phyloP scores from a whole-genome alignment of 768 basidiomycete genomes.

The Coprinopsis marcescibilis region DNA sequence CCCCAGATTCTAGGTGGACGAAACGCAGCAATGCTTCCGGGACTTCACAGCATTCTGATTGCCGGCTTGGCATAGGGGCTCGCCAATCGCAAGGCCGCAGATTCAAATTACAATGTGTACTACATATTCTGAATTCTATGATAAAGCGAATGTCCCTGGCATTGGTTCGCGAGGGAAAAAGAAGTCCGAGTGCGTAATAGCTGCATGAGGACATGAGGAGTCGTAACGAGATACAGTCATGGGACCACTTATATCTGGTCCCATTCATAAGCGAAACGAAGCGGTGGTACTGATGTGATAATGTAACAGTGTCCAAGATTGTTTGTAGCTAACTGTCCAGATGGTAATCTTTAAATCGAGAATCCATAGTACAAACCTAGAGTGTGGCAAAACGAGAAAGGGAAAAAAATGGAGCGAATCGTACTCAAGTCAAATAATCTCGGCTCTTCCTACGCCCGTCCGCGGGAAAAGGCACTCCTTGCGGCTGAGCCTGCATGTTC shows the following conservation, averaged over 20 bases:
- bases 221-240: background rate
- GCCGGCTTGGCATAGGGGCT: too few relatives aligned
- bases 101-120: too few relatives aligned
- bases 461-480: conserved; percentile 56
- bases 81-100: too few relatives aligned
- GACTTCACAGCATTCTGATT: too few relatives aligned
- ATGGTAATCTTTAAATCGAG: background rate
- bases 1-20: too few relatives aligned
- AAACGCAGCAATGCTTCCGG: too few relatives aligned
- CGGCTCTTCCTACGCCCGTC: conserved; percentile 27
- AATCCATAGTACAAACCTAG: conserved; percentile 1
- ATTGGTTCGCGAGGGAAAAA: background rate
- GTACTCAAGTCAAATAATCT: conserved; percentile 29
- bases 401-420: conserved; percentile 2
- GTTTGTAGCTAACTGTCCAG: background rate
- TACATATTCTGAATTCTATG: too few relatives aligned
- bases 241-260: background rate
- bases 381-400: conserved; percentile 7
- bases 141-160: background rate
- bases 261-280: conserved; percentile 1
- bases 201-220: background rate
- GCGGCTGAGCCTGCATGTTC: conserved; percentile 9
- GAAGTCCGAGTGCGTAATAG: background rate
- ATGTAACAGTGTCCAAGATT: conserved; percentile 7
- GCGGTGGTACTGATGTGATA: background rate